Base-by-base conservation (phyloP, 306 rosid genomes). In the Cercis canadensis region DNA sequence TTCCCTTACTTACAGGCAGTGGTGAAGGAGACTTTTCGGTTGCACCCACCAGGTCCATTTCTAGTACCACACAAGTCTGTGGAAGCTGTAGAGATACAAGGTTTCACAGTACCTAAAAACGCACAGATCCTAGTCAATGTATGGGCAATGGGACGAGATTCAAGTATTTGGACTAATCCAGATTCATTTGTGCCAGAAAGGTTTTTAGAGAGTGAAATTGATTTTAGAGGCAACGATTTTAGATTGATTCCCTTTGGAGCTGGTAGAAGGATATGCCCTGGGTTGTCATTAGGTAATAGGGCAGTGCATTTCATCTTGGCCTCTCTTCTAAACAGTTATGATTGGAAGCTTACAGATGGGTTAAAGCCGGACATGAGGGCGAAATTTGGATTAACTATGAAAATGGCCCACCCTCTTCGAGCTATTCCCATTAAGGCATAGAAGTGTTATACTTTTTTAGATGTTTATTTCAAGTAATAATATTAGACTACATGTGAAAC, bases 41-140 rank as follows among this genome's bases (percentile, higher is more conserved):
- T 76, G 58, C 75, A 68, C 14, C 80, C 74, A n/a, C 74, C 80
- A 7, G 74, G 11, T 15, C 80, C 73, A 46, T 40, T 75, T 3
- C 52, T 68, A 4, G 1, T 59, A 36, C 80, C 69, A 11, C 74
- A 13, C 21, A 61, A 45, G 11, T 63, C 72, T 1, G 39, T 29
- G 6, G 8, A 36, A 6, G 50, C 5, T 19, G 44, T 44, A 21
- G 69, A 67, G 19, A 24, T 68, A 3, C 12, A 15, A 54, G 44
- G 73, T 18, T 67, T 56, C 45, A 50, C 54, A 0, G 46, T 67
- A 0, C 75, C 68, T 9, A 51, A 58, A 16, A 37, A 68, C 7
- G 56, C 69, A 15, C 69, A 54, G 4, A 52, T 75, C 5, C 9
- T 67, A 0, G 69, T 57, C 6, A 75, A 75, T 9, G 11, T 40